These are phyloP conservation scores for Hyphopichia pseudoburtonii DNA, from an alignment of 1,139 yeast species.

Conservation along the genomic window DNA sequence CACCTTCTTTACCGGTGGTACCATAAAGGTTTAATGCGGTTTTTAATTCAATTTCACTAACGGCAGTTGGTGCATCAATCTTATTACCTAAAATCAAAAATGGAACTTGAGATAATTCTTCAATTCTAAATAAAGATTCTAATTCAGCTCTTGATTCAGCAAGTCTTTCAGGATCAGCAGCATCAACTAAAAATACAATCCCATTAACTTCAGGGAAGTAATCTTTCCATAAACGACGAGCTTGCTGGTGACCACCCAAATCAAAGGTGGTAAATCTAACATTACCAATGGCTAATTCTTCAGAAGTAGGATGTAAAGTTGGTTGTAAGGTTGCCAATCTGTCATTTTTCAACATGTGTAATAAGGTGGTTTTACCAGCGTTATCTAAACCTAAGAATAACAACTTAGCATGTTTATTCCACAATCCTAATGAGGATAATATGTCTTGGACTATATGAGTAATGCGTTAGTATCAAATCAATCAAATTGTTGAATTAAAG, in stretches of 20 bases:
- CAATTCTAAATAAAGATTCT: conserved; percentile 88
- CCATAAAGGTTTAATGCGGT: conserved; percentile 81
- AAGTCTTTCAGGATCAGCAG: conserved; percentile 94
- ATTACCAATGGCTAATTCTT: conserved; percentile 94
- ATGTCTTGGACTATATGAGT: conserved; percentile 74
- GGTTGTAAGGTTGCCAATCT: conserved; percentile 97
- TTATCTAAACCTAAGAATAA: conserved; percentile 95
- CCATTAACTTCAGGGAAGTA: conserved; percentile 99
- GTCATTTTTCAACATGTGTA: conserved; percentile 97
- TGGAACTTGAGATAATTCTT: conserved; percentile 86
- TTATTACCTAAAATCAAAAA: conserved; percentile 94
- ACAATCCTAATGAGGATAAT: conserved; percentile 87
- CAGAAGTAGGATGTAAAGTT: conserved; percentile 97
- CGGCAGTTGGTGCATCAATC: conserved; percentile 92
- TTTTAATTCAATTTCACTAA: conserved; percentile 91
- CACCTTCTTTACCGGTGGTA: conserved; percentile 83
- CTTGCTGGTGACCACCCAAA: conserved; percentile 97
- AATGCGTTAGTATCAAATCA: conserved; percentile 18
- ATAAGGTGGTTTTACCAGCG: conserved; percentile 96
- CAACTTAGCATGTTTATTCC: conserved; percentile 97
- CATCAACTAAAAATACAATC: conserved; percentile 93
- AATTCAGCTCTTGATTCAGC: conserved; percentile 93
- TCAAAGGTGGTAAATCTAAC: conserved; percentile 97
- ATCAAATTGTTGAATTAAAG: neutral
- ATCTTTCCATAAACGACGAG: conserved; percentile 98